Evolutionary conservation across 768 basidiomycete species (phyloP), one percentile per base, ranked within the genome.

Genomic region (Chlorophyllum brunneum): DNA sequence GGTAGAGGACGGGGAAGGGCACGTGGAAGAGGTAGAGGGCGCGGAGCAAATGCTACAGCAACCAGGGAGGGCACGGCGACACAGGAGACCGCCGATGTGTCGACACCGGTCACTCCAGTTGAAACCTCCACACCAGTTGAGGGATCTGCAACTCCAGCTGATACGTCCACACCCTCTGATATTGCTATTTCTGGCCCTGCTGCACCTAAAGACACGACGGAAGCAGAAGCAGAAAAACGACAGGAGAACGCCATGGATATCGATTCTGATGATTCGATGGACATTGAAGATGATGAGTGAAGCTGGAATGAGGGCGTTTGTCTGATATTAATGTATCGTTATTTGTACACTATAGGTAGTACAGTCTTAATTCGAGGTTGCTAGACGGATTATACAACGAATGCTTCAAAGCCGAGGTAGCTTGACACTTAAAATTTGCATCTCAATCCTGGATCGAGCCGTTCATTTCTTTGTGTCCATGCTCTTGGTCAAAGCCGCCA

Each of bases 1-100:
- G 67, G 65, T 9, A 60, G 67, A 34, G 63, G 65, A 22, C 60
- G 73, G 8, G 70, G 68, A 0, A 63, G 72, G 16, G 70, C 67
- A 2, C 65, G 77, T 29, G 68, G 66, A 30, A 64, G 66, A 23
- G 55, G 61, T 22, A 48, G 70, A 57, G 66, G 67, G 18, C 66
- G 61, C 33, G 55, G 65, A 9, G 65, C 59, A 16, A 43, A 55
- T 33, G 58, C 52, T 1, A 54, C 49, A n/a, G 59, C 59, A n/a
- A 58, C 53, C 30, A 54, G 54, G 26, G 59, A 54, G n/a, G 57
- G 34, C 20, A 31, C 18, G 4, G 29, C 38, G 15, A 40, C 29
- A 11, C 51, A 61, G 39, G 63, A 61, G 8, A 55, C 58, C 5
- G 54, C 56, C 22, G 58, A 46, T 26, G 30, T 7, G 10, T 42